Percentiles rank a stretch among this genome's conserved stretches.
These are phyloP conservation scores for Dionaea muscipula DNA, from an alignment of 179 eudicot species.

Conservation along the genomic window DNA sequence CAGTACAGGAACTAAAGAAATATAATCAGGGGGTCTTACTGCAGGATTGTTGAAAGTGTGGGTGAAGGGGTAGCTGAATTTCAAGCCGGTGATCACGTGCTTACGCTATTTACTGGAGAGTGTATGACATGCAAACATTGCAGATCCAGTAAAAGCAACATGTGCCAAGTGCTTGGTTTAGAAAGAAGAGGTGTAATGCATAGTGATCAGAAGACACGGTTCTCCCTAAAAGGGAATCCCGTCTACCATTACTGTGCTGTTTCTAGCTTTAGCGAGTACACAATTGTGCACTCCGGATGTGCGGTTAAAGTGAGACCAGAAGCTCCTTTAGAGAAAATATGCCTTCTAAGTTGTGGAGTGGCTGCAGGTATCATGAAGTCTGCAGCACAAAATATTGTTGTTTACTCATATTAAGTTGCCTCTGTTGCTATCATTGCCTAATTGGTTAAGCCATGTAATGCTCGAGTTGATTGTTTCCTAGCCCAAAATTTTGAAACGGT, in stretches of 20 bases:
- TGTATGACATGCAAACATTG: conserved; percentile 82
- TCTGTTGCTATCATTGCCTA: neutral
- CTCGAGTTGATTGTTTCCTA: neutral
- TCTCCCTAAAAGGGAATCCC: conserved; percentile 62
- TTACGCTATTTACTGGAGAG: conserved; percentile 83
- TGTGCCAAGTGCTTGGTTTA: conserved; percentile 78
- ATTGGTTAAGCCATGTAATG: neutral
- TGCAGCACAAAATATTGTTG: neutral
- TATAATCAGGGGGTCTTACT: conserved; percentile 7
- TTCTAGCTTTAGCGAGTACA: conserved; percentile 94
- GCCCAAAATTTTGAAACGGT: too few species aligned
- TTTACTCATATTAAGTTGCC: neutral
- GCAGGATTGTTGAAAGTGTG: conserved; percentile 91
- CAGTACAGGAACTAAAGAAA: conserved; percentile 4
- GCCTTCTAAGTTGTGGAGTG: conserved; percentile 93
- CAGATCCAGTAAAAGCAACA: conserved; percentile 67
- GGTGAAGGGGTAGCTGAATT: conserved; percentile 86
- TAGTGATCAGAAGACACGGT: conserved; percentile 82
- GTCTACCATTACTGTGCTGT: conserved; percentile 91
- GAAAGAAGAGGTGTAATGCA: conserved; percentile 93
- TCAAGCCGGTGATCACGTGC: conserved; percentile 77
- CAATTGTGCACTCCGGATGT: conserved; percentile 92
- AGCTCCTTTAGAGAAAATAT: conserved; percentile 81
- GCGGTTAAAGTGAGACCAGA: conserved; percentile 67
- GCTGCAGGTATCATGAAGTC: conserved; percentile 54